Conservation (phyloP, 176 grass and related monocot species). For the Avena eriantha region DNA sequence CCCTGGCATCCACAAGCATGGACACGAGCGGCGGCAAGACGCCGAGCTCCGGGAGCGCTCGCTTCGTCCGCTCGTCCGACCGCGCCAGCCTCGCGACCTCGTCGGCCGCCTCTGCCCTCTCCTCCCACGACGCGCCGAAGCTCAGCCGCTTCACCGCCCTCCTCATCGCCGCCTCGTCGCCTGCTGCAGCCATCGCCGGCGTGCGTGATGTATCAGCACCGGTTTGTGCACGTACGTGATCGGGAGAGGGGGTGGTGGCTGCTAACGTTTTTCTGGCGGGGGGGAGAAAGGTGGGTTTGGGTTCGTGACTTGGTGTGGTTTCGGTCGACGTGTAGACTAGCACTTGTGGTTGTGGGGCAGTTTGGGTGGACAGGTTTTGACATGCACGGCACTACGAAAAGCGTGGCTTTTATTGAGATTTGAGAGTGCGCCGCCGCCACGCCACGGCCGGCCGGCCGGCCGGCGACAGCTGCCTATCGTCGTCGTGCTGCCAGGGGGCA, state of each 20-base stretch:
- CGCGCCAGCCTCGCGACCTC: constrained; percentile 56
- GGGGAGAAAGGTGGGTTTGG: no score
- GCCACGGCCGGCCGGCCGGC: not conserved
- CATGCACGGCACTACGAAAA: not conserved
- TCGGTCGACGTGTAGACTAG: not conserved
- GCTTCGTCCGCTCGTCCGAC: constrained; percentile 43
- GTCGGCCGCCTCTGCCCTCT: constrained; percentile 48
- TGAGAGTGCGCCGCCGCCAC: not conserved
- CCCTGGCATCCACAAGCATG: constrained; percentile 40
- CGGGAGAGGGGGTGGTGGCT: not conserved
- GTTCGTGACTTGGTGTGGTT: not conserved
- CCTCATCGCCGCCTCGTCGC: not conserved
- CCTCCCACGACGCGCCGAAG: constrained; percentile 49
- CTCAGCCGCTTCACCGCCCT: constrained; percentile 60
- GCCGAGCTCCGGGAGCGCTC: constrained; percentile 62
- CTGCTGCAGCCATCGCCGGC: not conserved
- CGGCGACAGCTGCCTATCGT: constrained; percentile 7
- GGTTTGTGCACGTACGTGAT: no score
- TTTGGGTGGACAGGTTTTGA: not conserved
- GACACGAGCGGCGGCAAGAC: constrained; percentile 61
- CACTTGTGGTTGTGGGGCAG: not conserved
- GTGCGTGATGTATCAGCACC: not conserved
- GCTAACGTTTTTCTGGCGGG: no score
- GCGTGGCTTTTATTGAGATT: not conserved
- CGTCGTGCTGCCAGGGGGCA: not conserved